These are phyloP conservation scores for Penicillium fuscoglaucum DNA, from an alignment of 2,329 filamentous ascomycete genomes.

Conservation along the genomic window DNA sequence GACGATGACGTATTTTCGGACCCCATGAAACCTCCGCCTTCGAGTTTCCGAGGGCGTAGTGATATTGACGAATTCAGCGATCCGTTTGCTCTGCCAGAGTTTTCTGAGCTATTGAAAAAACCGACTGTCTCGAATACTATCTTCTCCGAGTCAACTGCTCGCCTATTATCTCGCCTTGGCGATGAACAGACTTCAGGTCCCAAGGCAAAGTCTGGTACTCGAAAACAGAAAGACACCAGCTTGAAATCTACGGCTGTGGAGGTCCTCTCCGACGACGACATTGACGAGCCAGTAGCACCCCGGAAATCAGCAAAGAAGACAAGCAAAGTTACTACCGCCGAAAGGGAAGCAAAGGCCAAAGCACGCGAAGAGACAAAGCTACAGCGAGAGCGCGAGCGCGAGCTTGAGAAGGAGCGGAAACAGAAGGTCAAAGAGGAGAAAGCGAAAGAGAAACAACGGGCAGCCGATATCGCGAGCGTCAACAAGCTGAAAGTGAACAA, in stretches of 20 bases:
- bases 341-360: slow-evolving; percentile 50
- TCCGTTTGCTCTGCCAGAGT: slow-evolving; percentile 27
- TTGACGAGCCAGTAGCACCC: slow-evolving; percentile 51
- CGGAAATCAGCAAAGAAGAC: slow-evolving; percentile 47
- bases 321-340: slow-evolving; percentile 26
- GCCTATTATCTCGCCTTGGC: slow-evolving; percentile 38
- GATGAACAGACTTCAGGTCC: background rate
- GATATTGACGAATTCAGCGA: slow-evolving; percentile 40
- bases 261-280: slow-evolving; percentile 27
- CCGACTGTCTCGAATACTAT: slow-evolving; percentile 17
- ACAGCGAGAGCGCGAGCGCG: slow-evolving; percentile 56
- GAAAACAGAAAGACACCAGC: slow-evolving; percentile 13
- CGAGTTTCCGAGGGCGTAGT: slow-evolving; percentile 13
- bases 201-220: background rate
- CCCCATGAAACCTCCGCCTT: slow-evolving; percentile 4
- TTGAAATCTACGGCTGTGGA: slow-evolving; percentile 11
- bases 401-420: slow-evolving; percentile 55
- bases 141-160: slow-evolving; percentile 45
- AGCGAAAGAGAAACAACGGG: slow-evolving; percentile 62
- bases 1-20: slow-evolving; percentile 32
- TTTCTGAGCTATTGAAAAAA: slow-evolving; percentile 29
- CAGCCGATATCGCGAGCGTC: slow-evolving; percentile 67
- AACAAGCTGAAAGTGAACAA: slow-evolving; percentile 74
- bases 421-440: slow-evolving; percentile 55
- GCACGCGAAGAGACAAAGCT: slow-evolving; percentile 53